Conservation (phyloP, 1,139 yeast species). For the Meyerozyma sp. region DNA sequence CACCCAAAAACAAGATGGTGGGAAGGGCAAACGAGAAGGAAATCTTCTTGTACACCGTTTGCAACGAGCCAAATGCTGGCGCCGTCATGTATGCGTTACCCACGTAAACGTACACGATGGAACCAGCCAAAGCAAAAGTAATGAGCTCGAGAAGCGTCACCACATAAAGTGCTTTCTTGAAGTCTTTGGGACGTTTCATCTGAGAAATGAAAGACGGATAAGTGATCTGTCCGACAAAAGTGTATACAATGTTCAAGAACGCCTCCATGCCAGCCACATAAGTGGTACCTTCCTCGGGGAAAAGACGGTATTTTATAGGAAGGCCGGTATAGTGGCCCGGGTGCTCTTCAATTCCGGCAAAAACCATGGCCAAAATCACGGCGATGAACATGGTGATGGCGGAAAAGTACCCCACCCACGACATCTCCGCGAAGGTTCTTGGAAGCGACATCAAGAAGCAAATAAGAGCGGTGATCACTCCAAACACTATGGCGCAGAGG, state of each 20-base stretch:
- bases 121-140: conserved; percentile 49
- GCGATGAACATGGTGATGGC: conserved; percentile 56
- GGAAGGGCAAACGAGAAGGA: conserved; percentile 61
- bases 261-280: conserved; percentile 55
- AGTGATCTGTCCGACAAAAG: conserved; percentile 60
- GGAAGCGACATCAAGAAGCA: conserved; percentile 51
- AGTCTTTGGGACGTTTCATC: conserved; percentile 54
- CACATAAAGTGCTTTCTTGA: conserved; percentile 49
- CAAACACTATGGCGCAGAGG: conserved; percentile 48
- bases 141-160: conserved; percentile 48
- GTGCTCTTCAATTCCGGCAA: conserved; percentile 49
- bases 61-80: conserved; percentile 55
- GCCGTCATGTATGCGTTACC: conserved; percentile 52
- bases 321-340: conserved; percentile 34
- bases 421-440: conserved; percentile 49
- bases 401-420: conserved; percentile 44
- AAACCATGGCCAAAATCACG: conserved; percentile 46
- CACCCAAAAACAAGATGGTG: conserved; percentile 51
- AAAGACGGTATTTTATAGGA: conserved; percentile 34
- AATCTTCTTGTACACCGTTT: conserved; percentile 41
- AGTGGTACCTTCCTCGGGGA: conserved; percentile 48
- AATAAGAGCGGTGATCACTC: conserved; percentile 40
- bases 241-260: conserved; percentile 52
- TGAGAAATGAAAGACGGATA: conserved; percentile 59
- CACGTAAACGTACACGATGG: conserved; percentile 52